Conservation (phyloP, 2,329 filamentous ascomycete genomes). For the Paecilomyces niveus region DNA sequence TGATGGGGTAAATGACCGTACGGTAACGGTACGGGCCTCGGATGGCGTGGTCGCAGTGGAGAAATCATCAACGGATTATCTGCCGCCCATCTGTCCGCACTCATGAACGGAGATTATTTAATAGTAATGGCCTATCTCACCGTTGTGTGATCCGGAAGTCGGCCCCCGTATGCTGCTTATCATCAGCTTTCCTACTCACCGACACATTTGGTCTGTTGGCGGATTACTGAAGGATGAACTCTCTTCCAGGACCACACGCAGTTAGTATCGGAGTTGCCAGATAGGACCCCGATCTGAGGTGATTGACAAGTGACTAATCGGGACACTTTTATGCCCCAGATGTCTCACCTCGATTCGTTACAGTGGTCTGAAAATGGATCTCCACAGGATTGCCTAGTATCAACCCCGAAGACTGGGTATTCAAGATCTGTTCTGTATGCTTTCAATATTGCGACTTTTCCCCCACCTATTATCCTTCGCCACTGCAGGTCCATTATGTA, state of each 20-base stretch:
- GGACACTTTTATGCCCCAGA: neutral
- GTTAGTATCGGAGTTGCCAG: neutral
- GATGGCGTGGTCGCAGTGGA: neutral
- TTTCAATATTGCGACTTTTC: neutral
- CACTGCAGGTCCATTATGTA: neutral
- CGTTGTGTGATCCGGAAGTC: too few species aligned
- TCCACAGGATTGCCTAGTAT: neutral
- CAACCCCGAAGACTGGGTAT: neutral
- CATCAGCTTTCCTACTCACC: too few species aligned
- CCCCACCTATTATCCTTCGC: too few species aligned
- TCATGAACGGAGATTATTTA: too few species aligned
- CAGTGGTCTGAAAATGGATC: neutral
- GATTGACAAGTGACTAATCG: neutral
- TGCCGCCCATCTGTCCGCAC: too few species aligned
- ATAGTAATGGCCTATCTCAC: too few species aligned
- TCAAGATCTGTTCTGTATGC: neutral
- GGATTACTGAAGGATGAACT: too few species aligned
- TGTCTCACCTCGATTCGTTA: neutral
- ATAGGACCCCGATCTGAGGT: neutral
- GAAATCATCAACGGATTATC: neutral
- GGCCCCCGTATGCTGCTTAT: too few species aligned
- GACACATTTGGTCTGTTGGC: too few species aligned
- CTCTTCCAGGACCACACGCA: neutral
- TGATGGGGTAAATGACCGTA: neutral
- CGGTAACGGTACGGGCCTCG: neutral